phyloP scores from a whole-genome alignment of 2,329 filamentous ascomycete genomes.

The Fusarium sp. region DNA sequence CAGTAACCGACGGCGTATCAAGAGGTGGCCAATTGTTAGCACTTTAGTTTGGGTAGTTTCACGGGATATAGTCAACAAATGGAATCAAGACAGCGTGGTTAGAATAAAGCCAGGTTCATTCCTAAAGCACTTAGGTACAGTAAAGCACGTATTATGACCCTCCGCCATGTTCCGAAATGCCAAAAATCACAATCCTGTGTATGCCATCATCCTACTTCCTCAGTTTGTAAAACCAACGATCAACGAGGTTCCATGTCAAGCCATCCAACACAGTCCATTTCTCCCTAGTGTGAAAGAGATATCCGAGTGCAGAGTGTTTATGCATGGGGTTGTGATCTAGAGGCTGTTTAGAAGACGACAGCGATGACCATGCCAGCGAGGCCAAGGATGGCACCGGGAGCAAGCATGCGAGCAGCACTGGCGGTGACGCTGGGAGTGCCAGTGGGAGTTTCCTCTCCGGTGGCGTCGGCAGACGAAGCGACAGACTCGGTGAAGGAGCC shows the following conservation, averaged over 20 bases:
- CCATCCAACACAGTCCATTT: conserved; percentile 33
- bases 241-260: conserved; percentile 17
- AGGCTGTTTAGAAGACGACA: conserved; percentile 42
- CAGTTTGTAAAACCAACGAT: conserved; percentile 25
- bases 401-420: conserved; percentile 45
- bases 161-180: conserved; percentile 30
- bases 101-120: conserved; percentile 32
- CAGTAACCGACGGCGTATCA: conserved; percentile 25
- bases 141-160: conserved; percentile 45
- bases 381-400: conserved; percentile 42
- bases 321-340: conserved; percentile 20
- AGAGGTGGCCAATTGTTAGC: conserved; percentile 21
- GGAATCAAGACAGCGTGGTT: conserved; percentile 11
- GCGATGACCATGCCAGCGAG: conserved; percentile 44
- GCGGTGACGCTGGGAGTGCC: conserved; percentile 46
- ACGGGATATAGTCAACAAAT: conserved; percentile 1
- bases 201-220: conserved; percentile 33
- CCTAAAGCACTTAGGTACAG: conserved; percentile 45
- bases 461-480: conserved; percentile 32
- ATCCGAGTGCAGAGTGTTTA: conserved; percentile 21
- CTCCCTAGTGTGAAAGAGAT: conserved; percentile 27
- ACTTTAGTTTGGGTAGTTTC: conserved; percentile 12
- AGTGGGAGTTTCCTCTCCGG: conserved; percentile 38
- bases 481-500: conserved; percentile 28
- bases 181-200: conserved; percentile 41